phyloP scores from a whole-genome alignment of 208 protist species.

The Herpetomonas muscarum region DNA sequence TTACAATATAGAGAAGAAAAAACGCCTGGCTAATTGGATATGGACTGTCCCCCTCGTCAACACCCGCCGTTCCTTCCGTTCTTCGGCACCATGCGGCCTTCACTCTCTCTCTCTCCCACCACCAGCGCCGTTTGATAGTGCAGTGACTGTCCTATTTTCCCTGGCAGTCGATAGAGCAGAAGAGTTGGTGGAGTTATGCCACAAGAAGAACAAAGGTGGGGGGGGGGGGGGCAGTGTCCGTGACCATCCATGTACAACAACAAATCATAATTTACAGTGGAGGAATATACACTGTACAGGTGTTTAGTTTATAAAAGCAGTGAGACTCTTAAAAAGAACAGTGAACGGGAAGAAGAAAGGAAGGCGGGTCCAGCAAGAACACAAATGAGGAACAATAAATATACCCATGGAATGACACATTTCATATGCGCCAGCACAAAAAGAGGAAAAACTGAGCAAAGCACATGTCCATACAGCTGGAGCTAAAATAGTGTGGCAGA shows the following conservation, averaged over 20 bases:
- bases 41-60: background rate
- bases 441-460: no score
- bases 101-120: no score
- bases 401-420: background rate
- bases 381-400: background rate
- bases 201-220: background rate
- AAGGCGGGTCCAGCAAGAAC: background rate
- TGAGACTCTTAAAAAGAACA: background rate
- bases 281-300: conserved; percentile 8
- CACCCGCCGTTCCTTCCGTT: background rate
- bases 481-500: background rate
- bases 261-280: background rate
- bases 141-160: no score
- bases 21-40: no score
- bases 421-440: background rate
- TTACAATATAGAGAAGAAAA: no score
- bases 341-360: conserved; percentile 1
- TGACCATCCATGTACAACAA: no score
- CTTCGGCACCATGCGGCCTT: no score
- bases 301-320: background rate
- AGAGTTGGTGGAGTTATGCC: background rate
- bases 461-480: no score
- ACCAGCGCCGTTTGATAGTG: no score
- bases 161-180: background rate
- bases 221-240: background rate